Conservation (phyloP, 768 basidiomycete species). For the Pisolithus sp. region DNA sequence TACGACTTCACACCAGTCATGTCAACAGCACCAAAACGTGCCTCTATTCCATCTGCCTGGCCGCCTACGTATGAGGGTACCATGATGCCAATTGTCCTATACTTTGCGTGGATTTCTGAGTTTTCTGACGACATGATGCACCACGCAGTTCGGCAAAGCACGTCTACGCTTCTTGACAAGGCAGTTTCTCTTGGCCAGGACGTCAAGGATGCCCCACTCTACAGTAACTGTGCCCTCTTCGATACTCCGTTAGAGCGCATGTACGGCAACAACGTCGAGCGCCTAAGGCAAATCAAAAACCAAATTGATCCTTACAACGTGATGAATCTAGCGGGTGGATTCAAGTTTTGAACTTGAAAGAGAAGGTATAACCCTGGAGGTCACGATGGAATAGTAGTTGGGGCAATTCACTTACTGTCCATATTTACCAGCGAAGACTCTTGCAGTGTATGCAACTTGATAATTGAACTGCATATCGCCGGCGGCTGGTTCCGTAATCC, state of each 20-base stretch:
- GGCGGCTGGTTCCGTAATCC: too few species aligned
- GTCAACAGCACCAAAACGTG: slow-evolving; percentile 34
- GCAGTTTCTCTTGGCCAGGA: slow-evolving; percentile 35
- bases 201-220: slow-evolving; percentile 35
- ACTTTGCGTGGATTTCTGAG: slow-evolving; percentile 39
- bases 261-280: slow-evolving; percentile 44
- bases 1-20: slow-evolving; percentile 52
- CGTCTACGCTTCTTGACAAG: slow-evolving; percentile 33
- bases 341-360: slow-evolving; percentile 37
- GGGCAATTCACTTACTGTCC: too few species aligned
- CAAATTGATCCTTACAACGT: slow-evolving; percentile 50
- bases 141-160: slow-evolving; percentile 33
- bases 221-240: slow-evolving; percentile 55
- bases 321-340: slow-evolving; percentile 66
- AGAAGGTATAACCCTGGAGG: too few species aligned
- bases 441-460: too few species aligned
- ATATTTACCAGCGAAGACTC: too few species aligned
- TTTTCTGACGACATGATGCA: slow-evolving; percentile 36
- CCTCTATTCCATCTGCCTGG: slow-evolving; percentile 36
- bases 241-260: slow-evolving; percentile 45
- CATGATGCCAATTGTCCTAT: slow-evolving; percentile 42
- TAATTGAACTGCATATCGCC: too few species aligned
- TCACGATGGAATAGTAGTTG: too few species aligned
- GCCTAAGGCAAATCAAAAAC: slow-evolving; percentile 35
- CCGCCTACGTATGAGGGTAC: slow-evolving; percentile 35